Base-by-base conservation (phyloP, 345 rosid genomes). In the Syzygium jambos region DNA sequence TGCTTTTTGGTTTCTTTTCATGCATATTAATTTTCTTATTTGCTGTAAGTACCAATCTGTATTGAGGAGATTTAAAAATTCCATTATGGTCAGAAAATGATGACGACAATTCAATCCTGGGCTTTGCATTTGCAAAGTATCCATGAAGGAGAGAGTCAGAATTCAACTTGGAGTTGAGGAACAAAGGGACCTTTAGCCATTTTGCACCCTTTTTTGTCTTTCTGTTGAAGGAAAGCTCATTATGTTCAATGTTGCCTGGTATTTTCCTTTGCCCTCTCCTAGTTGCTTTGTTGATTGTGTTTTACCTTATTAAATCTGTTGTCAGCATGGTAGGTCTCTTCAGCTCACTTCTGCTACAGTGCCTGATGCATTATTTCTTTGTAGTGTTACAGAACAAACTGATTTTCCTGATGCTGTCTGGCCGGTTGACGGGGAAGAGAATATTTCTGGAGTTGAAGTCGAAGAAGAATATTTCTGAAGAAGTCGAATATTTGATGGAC, bases 221-320 rank as follows among this genome's bases (percentile, higher is more conserved):
- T 96, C 99, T 84, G 89, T 93, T 57, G 99, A 97, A 90, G 99
- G 99, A 87, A 97, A 95, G 92, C 96, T 97, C 59, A 91, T 88
- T 52, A 89, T 96, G 94, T 95, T 91, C 92, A 91, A 92, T 89
- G 90, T 96, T 89, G 97, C 98, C 87, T 92, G 98, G 99, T 97
- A 90, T 59, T 87, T 49, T 78, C 61, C 88, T 52, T 89, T 27
- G 11, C 90, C 90, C 16, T 88, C 25, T 49, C 53, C 56, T 61
- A 52, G 65, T 84, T 77, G 41, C 34, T 27, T 29, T 27, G 82
- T 77, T 34, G 13, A 34, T 77, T 43, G 34, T 77, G 82, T 11
- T 43, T 27, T 77, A 8, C 43, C 34, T 77, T 14, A 5, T 29
- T 30, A 43, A 43, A 77, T 77, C 43, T n/a, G 65, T 16, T 43